phyloP scores from a whole-genome alignment of 1,284 basidiomycete species.

The Erythrobasidium hasegawianum region DNA sequence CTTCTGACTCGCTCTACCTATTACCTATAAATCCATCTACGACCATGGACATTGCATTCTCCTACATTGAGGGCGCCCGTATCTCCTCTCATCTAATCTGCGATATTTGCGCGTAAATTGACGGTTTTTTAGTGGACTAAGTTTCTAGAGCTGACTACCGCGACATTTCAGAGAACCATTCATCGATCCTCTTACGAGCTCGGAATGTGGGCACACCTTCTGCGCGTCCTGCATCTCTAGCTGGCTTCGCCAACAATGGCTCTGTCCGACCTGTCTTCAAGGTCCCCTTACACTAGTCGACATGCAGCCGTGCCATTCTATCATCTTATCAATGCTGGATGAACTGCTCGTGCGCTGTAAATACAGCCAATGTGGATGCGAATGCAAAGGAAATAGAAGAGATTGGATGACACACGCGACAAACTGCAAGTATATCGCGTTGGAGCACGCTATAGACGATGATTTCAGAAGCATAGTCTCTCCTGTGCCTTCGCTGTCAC shows the following conservation, averaged over 20 bases:
- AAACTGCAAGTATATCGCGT: neutral
- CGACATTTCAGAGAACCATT: neutral
- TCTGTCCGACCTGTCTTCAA: neutral
- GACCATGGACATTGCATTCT: no score
- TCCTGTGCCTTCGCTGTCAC: neutral
- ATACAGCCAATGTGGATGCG: neutral
- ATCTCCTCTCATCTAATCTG: neutral
- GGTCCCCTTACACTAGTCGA: neutral
- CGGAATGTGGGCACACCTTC: neutral
- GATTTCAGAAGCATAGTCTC: neutral
- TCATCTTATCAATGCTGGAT: neutral
- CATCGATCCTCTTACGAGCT: neutral
- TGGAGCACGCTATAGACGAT: conserved; percentile 1
- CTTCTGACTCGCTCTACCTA: no score
- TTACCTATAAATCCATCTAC: no score
- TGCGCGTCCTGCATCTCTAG: neutral
- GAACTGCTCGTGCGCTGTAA: neutral
- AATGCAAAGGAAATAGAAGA: neutral
- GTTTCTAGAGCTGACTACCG: neutral
- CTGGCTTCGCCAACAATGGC: conserved; percentile 4
- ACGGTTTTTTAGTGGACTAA: neutral
- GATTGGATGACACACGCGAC: neutral
- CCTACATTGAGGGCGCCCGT: no score
- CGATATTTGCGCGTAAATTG: conserved; percentile 1
- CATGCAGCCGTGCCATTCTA: neutral